Evolutionary conservation across 495 filamentous ascomycete species (phyloP), one percentile per base, ranked within the genome.

Genomic region (Aspergillus hancockii): DNA sequence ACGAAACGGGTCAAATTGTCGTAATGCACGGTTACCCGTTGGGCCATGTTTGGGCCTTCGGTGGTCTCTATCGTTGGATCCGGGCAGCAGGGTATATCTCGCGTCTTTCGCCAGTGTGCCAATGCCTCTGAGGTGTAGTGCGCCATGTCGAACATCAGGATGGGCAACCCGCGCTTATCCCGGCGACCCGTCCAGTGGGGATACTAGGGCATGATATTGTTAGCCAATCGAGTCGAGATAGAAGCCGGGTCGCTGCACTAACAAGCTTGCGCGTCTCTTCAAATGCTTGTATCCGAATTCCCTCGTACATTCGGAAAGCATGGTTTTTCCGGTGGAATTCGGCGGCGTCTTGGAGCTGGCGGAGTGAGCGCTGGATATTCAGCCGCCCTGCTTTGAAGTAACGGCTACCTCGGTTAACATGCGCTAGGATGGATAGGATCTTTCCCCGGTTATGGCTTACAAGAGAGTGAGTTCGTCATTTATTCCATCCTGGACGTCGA

Each of bases 141-240:
- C 21, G 63, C 50, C 10, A 71, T 13, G 30, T 72, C 65, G 23
- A 71, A 57, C 51, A 71, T 63, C 47, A 62, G 61, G 3, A 75
- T 60, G 8, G 72, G 72, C 9, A 61, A 40, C 3, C 74, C 72
- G 14, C 49, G 32, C n/a, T 60, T 66, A 54, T 71, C 64, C 50
- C 67, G 57, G 19, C 67, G 65, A 13, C 74, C 74, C n/a, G 67
- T 71, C 74, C 74, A 76, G 41, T 69, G 65, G 0, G 69, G 66
- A 41, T 70, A 74, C 71, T 76, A 46, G 30, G 9, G 19, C 25
- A 13, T 18, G 13, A 7, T 28, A 43, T 13, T 34, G 34, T 41
- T 28, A 31, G 22, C 18, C 22, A 34, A 28, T 31, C 6, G 34
- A 30, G 13, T 2, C 21, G 25, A 28, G 5, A 10, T 46, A 28